These are phyloP conservation scores for Opeltia flavorubescens DNA, from an alignment of 495 filamentous ascomycete species.

Conservation along the genomic window DNA sequence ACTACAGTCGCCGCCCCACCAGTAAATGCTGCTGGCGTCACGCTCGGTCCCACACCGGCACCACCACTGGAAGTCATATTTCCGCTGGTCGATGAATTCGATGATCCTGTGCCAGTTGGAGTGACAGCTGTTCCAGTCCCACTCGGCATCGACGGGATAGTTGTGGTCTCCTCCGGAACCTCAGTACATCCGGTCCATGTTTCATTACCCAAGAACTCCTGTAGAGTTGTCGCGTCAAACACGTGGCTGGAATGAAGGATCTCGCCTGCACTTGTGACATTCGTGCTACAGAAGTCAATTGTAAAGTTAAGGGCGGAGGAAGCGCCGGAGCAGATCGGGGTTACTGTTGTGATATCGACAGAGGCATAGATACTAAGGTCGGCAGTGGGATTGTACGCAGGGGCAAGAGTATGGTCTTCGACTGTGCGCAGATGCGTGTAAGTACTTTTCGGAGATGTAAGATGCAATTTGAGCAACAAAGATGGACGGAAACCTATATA, in stretches of 20 bases:
- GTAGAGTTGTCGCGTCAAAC: neutral
- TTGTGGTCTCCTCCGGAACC: too few species aligned
- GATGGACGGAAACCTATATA: neutral
- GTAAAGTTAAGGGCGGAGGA: constrained; percentile 15
- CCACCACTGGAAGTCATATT: too few species aligned
- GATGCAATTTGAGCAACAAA: neutral
- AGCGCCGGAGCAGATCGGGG: constrained; percentile 11
- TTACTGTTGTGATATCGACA: constrained; percentile 7
- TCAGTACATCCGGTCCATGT: neutral
- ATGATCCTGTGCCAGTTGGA: too few species aligned
- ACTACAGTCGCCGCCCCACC: too few species aligned
- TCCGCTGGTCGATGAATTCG: too few species aligned
- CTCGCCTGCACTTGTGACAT: neutral
- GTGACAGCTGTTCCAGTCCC: too few species aligned
- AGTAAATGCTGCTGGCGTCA: too few species aligned
- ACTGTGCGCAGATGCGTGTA: neutral
- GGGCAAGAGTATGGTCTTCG: constrained; percentile 8
- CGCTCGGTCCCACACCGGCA: too few species aligned
- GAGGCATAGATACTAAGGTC: constrained; percentile 15
- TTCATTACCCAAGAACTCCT: neutral
- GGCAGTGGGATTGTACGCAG: constrained; percentile 6
- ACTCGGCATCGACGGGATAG: too few species aligned
- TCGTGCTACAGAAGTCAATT: constrained; percentile 9
- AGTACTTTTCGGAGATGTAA: neutral
- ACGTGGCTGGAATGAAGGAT: neutral